Conservation (phyloP, 2,329 filamentous ascomycete genomes). For the Parastagonospora avenae region DNA sequence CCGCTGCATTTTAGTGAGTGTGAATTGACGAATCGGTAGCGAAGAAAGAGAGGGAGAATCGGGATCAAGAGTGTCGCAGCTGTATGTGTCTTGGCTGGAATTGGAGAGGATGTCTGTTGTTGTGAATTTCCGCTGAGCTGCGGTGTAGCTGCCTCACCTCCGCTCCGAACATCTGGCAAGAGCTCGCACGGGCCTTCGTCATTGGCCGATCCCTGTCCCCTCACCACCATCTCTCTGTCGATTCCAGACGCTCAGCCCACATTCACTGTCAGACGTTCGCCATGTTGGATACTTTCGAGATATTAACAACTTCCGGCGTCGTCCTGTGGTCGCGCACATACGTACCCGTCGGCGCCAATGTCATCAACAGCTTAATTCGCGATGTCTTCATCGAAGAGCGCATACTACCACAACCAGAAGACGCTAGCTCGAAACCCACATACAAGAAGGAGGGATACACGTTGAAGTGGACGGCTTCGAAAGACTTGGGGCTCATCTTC, state of each 20-base stretch:
- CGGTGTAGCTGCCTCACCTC: slow-evolving; percentile 11
- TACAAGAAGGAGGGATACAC: slow-evolving; percentile 95
- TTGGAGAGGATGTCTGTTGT: slow-evolving; percentile 8
- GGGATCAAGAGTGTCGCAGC: neutral
- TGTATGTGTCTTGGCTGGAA: neutral
- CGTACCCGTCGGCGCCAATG: slow-evolving; percentile 74
- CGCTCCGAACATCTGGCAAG: slow-evolving; percentile 27
- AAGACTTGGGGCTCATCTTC: slow-evolving; percentile 93
- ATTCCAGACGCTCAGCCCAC: neutral
- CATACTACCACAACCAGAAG: slow-evolving; percentile 64
- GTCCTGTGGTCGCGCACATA: slow-evolving; percentile 95
- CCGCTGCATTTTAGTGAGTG: slow-evolving; percentile 74
- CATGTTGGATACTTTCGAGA: slow-evolving; percentile 97
- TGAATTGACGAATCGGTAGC: slow-evolving; percentile 2
- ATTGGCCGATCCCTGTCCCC: slow-evolving; percentile 19
- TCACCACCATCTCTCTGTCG: slow-evolving; percentile 7
- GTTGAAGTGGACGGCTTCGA: slow-evolving; percentile 88
- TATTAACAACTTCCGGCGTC: slow-evolving; percentile 92
- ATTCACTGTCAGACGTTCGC: slow-evolving; percentile 8
- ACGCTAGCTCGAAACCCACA: slow-evolving; percentile 68
- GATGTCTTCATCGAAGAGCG: slow-evolving; percentile 98
- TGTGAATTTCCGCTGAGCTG: slow-evolving; percentile 16
- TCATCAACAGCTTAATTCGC: slow-evolving; percentile 93
- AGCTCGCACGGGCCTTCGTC: slow-evolving; percentile 32
- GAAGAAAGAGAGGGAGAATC: neutral